Percentiles rank a stretch among this genome's conserved stretches.
Conservation (phyloP, 208 protist genomes). For the Acanthamoeba triangularis region DNA sequence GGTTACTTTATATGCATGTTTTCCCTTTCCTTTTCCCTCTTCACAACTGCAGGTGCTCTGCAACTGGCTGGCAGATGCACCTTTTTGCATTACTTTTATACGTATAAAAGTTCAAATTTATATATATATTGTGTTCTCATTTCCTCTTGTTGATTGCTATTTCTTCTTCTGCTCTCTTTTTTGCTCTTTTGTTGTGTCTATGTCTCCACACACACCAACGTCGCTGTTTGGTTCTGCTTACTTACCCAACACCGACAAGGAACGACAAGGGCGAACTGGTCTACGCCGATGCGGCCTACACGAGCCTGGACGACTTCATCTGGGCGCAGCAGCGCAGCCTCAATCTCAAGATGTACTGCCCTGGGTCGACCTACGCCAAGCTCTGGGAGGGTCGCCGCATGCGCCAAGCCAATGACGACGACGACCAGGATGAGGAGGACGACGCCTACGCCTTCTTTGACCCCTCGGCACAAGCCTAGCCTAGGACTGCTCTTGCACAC, state of each 20-base stretch:
- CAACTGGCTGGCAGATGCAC: no score
- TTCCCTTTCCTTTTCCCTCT: no score
- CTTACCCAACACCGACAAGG: not conserved
- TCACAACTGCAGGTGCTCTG: no score
- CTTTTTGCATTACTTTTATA: no score
- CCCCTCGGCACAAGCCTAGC: not conserved
- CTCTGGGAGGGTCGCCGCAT: not conserved
- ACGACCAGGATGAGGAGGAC: not conserved
- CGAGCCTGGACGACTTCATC: slow-evolving; percentile 43
- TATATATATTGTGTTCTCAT: no score
- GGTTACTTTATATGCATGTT: no score
- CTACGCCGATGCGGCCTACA: slow-evolving; percentile 13
- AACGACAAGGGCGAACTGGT: slow-evolving; percentile 5
- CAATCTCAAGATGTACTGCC: slow-evolving; percentile 16
- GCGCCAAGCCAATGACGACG: not conserved
- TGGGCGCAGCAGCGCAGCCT: slow-evolving; percentile 7
- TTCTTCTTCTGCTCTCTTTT: no score
- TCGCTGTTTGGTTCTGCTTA: not conserved
- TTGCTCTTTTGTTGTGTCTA: no score
- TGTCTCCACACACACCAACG: no score
- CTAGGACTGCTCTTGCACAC: no score
- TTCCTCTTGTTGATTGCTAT: no score
- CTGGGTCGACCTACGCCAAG: slow-evolving; percentile 21
- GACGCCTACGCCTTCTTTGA: slow-evolving; percentile 27
- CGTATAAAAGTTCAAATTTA: no score